Evolutionary conservation across 768 basidiomycete genomes (phyloP), one percentile per base, ranked within the genome.

Genomic region (Coprinopsis cinerea): DNA sequence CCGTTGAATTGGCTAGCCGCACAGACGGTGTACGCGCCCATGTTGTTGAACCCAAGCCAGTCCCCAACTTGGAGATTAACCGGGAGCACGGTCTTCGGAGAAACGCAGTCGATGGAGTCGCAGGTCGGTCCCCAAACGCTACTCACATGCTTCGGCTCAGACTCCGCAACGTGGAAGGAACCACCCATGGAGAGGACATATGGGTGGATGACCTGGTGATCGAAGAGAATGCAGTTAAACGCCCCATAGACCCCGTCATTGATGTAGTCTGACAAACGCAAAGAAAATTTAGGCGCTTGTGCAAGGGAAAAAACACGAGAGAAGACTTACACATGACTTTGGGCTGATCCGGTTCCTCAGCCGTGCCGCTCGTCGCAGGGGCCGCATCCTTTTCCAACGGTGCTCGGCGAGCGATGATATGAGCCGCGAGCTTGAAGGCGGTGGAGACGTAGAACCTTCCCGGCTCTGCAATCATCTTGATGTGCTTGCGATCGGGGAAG

Each of bases 11-110:
- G 86, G 68, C 89, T 92, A 47, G 96, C 92, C 0, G 96, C 96
- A 62, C 93, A 96, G 52, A 92, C 72, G n/a, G 96, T 98, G 71
- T 99, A 99, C 26, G 96, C 96, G 25, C 96, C 96, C 96, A 99
- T 98, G 63, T 91, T 85, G 49, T 85, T 84, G 71, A 94, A 99
- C n/a, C 87, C 89, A 15, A 99, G 78, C 96, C 96, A 99, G 64
- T 99, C 96, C 5, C 96, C 96, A 5, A 96, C 92, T 52, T 79
- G 76, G 47, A 98, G 74, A 1, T 76, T 76, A 25, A 67, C 67
- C 2, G 90, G 92, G 54, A 89, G 74, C 60, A 66, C 72, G 46
- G 74, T 75, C 51, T 69, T 75, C 57, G 75, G 74, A 61, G 76
- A 85, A 50, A 99, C 92, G 63, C 88, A 88, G 70, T 99, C 96